Conservation (phyloP, 2,329 filamentous ascomycete species). For the Trichophyton verrucosum region DNA sequence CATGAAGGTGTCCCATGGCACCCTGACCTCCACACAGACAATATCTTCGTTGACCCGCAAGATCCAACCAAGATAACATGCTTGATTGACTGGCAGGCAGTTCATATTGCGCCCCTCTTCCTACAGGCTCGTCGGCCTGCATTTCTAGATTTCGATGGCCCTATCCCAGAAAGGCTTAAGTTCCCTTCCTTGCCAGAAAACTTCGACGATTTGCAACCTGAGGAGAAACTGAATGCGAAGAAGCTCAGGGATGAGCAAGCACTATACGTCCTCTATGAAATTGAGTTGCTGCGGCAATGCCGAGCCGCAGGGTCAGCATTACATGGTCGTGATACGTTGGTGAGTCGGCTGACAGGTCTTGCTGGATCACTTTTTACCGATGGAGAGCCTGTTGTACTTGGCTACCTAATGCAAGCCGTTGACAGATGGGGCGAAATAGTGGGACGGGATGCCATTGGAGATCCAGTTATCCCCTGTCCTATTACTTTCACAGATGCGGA, state of each 20-base stretch:
- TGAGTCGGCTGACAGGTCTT: neutral
- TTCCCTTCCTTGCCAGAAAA: neutral
- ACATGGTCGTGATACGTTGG: neutral
- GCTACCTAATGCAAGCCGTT: neutral
- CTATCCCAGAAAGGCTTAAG: neutral
- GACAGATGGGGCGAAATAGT: neutral
- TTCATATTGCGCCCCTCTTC: conserved; percentile 19
- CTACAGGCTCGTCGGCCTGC: conserved; percentile 13
- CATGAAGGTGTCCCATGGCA: neutral
- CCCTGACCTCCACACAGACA: conserved; percentile 13
- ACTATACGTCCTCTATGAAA: neutral
- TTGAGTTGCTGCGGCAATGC: neutral
- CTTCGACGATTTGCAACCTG: neutral
- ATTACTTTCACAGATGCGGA: neutral
- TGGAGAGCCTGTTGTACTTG: neutral
- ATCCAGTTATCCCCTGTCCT: neutral
- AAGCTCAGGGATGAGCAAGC: neutral
- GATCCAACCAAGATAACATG: conserved; percentile 18
- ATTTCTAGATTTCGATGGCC: neutral
- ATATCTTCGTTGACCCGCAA: conserved; percentile 23
- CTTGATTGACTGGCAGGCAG: conserved; percentile 21
- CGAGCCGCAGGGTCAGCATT: neutral
- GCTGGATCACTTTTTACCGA: neutral
- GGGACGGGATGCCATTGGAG: neutral
- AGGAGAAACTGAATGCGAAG: neutral